Percentiles rank a stretch among this genome's conserved stretches.
Conservation (phyloP, 1,139 yeast species). For the Candida mesenterica region DNA sequence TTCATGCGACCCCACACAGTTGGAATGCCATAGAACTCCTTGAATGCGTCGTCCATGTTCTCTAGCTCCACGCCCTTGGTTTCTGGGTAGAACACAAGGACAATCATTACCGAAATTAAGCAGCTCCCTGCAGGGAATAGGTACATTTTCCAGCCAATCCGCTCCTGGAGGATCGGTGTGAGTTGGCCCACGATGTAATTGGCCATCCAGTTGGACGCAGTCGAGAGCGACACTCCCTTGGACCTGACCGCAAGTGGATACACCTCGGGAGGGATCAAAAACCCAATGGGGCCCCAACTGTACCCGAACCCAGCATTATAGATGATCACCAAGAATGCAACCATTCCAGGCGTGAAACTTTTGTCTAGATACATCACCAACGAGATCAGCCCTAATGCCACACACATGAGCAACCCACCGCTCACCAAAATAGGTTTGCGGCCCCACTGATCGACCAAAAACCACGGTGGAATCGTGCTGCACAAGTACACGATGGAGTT, state of each 20-base stretch:
- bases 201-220: slow-evolving; percentile 56
- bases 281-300: slow-evolving; percentile 60
- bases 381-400: slow-evolving; percentile 41
- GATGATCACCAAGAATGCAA: slow-evolving; percentile 47
- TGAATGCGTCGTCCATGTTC: slow-evolving; percentile 68
- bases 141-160: slow-evolving; percentile 51
- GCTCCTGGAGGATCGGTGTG: slow-evolving; percentile 48
- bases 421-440: slow-evolving; percentile 50
- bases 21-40: slow-evolving; percentile 36
- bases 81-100: slow-evolving; percentile 50
- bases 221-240: slow-evolving; percentile 53
- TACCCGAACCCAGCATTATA: slow-evolving; percentile 55
- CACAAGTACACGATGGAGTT: slow-evolving; percentile 48
- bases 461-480: slow-evolving; percentile 55
- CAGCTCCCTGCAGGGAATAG: slow-evolving; percentile 49
- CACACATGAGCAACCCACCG: slow-evolving; percentile 50
- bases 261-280: slow-evolving; percentile 54
- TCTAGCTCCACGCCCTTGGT: slow-evolving; percentile 55
- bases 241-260: slow-evolving; percentile 54
- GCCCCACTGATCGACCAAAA: slow-evolving; percentile 54
- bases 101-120: slow-evolving; percentile 43
- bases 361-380: slow-evolving; percentile 37
- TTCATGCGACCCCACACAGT: slow-evolving; percentile 14
- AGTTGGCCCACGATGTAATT: slow-evolving; percentile 55
- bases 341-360: slow-evolving; percentile 42